Base-by-base conservation (phyloP, 1,284 basidiomycete species). In the Trichosporon asahii region DNA sequence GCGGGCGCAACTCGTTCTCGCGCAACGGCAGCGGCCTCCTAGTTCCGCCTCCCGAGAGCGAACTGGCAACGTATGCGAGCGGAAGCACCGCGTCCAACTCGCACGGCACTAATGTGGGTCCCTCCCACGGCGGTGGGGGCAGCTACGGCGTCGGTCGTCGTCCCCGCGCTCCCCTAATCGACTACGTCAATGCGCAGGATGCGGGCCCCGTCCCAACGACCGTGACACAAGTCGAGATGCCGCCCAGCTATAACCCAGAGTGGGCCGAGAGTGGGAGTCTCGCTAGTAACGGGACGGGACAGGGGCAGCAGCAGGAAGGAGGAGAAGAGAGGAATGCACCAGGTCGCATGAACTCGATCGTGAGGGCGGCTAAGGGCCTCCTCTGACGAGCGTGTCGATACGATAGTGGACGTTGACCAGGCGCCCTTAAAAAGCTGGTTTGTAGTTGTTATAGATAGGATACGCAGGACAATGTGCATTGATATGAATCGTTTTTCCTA, bases 231-330 rank as follows among this genome's bases (percentile, higher is more conserved):
- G 35, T 35, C 33, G 53, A 60, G 25, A 61, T 67, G 37, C 66
- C 66, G 11, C 66, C 66, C 15, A 61, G 55, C 37, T 67, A 67
- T 18, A 67, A 67, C 57, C 66, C 66, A 8, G 57, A 61, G 23
- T 67, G 66, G 66, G 66, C 53, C 3, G 44, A 63, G 75, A 78
- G 49, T 12, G 6, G 18, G 7, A 23, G 21, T 6, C 9, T 23
- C 12, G 6, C 14, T 2, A 61, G 57, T 9, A n/a, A 3, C 15
- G 29, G 15, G 15, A 61, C 27, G 5, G 27, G 27, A 14, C 27
- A 2, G 15, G 27, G 27, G 27, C 25, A 25, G 3, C 27, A 25
- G 21, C 8, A 21, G 23, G 23, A 53, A 5, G 55, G 25, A 2
- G 23, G 25, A 5, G 55, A 12, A 2, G 25, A 29, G 27, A 21